Conservation (phyloP, 441 rosid species). For the Daphne laureola region DNA sequence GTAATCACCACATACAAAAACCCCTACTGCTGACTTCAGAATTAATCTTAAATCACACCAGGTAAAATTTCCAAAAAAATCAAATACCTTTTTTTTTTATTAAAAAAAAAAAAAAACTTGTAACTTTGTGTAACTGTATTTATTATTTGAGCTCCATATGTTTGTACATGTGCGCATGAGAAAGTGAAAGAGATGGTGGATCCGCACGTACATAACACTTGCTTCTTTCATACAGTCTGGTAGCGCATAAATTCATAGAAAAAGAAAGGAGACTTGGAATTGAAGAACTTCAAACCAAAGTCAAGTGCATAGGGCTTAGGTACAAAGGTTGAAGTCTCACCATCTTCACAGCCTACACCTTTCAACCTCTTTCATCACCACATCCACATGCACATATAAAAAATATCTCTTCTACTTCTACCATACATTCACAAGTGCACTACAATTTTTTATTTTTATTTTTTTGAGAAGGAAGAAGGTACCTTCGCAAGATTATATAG, state of each 20-base stretch:
- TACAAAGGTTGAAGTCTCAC: slow-evolving; percentile 35
- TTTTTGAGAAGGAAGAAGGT: too few relatives aligned
- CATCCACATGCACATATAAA: not conserved
- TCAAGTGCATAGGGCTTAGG: slow-evolving; percentile 34
- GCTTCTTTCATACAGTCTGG: too few relatives aligned
- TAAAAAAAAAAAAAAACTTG: too few relatives aligned
- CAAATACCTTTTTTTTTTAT: too few relatives aligned
- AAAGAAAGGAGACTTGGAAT: slow-evolving; percentile 18
- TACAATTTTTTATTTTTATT: not conserved
- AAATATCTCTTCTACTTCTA: not conserved
- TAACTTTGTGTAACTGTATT: not conserved
- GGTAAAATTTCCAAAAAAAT: too few relatives aligned
- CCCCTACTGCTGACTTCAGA: too few relatives aligned
- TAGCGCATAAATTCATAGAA: too few relatives aligned
- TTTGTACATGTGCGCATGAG: not conserved
- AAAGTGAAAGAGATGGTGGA: not conserved
- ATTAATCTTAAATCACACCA: too few relatives aligned
- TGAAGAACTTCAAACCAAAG: slow-evolving; percentile 33
- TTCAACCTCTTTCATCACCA: slow-evolving; percentile 14
- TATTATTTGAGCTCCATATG: not conserved
- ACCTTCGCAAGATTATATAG: too few relatives aligned
- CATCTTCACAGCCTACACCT: slow-evolving; percentile 24
- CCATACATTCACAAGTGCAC: not conserved
- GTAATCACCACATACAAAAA: too few relatives aligned
- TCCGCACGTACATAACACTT: too few relatives aligned